Conservation (phyloP, 768 basidiomycete species). For the Gloeopeniophorella convolvens region DNA sequence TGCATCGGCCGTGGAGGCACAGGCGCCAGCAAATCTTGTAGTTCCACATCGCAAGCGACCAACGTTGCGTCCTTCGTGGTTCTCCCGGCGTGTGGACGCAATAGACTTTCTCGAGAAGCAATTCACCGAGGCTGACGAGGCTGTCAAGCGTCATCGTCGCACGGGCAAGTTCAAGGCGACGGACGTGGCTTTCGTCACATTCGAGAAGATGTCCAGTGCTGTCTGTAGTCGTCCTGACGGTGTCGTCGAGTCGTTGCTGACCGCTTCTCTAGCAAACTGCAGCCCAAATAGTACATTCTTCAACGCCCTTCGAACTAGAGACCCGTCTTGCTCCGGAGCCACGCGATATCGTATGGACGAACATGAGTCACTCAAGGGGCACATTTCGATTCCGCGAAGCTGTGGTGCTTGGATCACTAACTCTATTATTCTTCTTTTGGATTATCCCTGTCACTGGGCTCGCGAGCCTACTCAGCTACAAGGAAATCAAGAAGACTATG, state of each 20-base stretch:
- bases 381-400: slow-evolving; percentile 60
- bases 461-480: slow-evolving; percentile 82
- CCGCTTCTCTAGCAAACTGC: slow-evolving; percentile 65
- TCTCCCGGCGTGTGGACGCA: slow-evolving; percentile 75
- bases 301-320: slow-evolving; percentile 54
- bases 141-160: slow-evolving; percentile 66
- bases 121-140: slow-evolving; percentile 79
- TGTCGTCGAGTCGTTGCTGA: background rate
- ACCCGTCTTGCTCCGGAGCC: slow-evolving; percentile 88
- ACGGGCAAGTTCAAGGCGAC: slow-evolving; percentile 75
- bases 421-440: slow-evolving; percentile 83
- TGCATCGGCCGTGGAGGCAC: slow-evolving; percentile 47
- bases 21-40: slow-evolving; percentile 47
- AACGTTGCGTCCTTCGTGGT: slow-evolving; percentile 69
- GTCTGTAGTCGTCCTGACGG: slow-evolving; percentile 37
- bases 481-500: slow-evolving; percentile 84
- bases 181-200: slow-evolving; percentile 88
- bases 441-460: slow-evolving; percentile 83
- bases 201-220: slow-evolving; percentile 91
- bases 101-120: slow-evolving; percentile 78
- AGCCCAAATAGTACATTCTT: slow-evolving; percentile 73
- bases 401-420: slow-evolving; percentile 64
- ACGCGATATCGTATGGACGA: slow-evolving; percentile 92
- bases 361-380: slow-evolving; percentile 62
- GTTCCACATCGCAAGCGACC: slow-evolving; percentile 73